Percentiles rank a stretch among this genome's conserved stretches.
Evolutionary conservation across 2,329 filamentous ascomycete species (phyloP).

Genomic region (Claviceps quebecensis): DNA sequence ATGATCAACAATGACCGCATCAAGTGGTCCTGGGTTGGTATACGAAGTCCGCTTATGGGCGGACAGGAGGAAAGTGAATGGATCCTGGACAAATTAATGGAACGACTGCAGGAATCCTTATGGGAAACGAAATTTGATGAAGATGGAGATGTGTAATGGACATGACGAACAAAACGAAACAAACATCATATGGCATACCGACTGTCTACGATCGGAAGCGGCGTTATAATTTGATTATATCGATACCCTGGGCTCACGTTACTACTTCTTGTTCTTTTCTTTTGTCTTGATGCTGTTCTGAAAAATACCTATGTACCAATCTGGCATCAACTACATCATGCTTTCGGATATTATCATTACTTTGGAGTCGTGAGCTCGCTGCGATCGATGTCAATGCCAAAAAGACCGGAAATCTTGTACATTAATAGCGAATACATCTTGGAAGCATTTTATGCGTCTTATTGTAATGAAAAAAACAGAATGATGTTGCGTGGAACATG

Average conservation of each 20-base stretch:
- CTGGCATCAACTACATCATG: no score
- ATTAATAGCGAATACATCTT: no score
- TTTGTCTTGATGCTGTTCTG: background rate
- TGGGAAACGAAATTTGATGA: constrained; percentile 6
- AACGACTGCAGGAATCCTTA: constrained; percentile 30
- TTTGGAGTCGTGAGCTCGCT: no score
- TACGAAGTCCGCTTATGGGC: constrained; percentile 55
- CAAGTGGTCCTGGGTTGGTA: constrained; percentile 61
- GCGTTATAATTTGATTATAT: background rate
- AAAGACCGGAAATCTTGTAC: no score
- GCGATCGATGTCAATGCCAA: no score
- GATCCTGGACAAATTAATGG: constrained; percentile 52
- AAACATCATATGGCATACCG: background rate
- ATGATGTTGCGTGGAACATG: no score
- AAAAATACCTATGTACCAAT: no score
- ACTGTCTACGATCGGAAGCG: background rate
- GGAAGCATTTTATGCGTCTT: no score
- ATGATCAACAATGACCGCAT: constrained; percentile 18
- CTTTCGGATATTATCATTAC: no score
- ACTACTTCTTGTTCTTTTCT: background rate
- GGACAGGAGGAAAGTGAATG: constrained; percentile 56
- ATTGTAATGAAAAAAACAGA: no score
- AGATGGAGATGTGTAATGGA: constrained; percentile 1
- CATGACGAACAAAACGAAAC: background rate
- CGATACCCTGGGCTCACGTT: background rate